Percentiles rank a stretch among this genome's conserved stretches.
phyloP scores from a whole-genome alignment of 1,139 yeast genomes.

The Kluyveromyces sp. region DNA sequence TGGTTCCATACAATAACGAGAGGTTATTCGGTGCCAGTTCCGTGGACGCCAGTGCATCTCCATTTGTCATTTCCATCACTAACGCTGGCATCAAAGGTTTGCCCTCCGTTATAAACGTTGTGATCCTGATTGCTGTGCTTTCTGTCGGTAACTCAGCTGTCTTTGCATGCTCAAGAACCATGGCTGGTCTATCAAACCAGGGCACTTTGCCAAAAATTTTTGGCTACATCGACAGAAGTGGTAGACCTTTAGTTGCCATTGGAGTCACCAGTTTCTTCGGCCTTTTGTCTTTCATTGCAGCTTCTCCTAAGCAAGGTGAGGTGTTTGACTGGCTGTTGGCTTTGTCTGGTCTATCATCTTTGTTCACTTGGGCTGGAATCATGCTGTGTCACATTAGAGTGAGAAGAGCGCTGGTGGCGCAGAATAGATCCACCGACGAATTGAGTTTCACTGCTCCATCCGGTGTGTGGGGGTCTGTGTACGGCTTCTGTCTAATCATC shows the following conservation, averaged over 20 bases:
- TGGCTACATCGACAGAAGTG: slow-evolving; percentile 61
- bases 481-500: slow-evolving; percentile 41
- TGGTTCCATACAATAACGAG: slow-evolving; percentile 40
- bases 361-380: slow-evolving; percentile 64
- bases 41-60: slow-evolving; percentile 50
- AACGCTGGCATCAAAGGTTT: slow-evolving; percentile 49
- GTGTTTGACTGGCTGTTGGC: slow-evolving; percentile 66
- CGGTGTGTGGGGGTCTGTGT: slow-evolving; percentile 49
- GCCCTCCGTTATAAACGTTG: slow-evolving; percentile 48
- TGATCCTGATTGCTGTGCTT: slow-evolving; percentile 53
- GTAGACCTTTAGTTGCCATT: slow-evolving; percentile 61
- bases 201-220: slow-evolving; percentile 56
- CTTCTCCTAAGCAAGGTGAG: slow-evolving; percentile 46
- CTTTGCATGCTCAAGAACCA: slow-evolving; percentile 57
- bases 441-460: slow-evolving; percentile 48
- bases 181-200: slow-evolving; percentile 57
- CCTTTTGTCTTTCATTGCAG: slow-evolving; percentile 52
- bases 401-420: slow-evolving; percentile 52
- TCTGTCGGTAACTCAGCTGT: slow-evolving; percentile 68
- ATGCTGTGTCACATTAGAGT: slow-evolving; percentile 57
- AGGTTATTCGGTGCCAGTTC: slow-evolving; percentile 37
- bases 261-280: slow-evolving; percentile 45
- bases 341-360: slow-evolving; percentile 56
- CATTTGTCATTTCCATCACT: slow-evolving; percentile 53
- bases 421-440: slow-evolving; percentile 51